phyloP scores from a whole-genome alignment of 768 basidiomycete genomes.

The Boletus vermiculosoides region DNA sequence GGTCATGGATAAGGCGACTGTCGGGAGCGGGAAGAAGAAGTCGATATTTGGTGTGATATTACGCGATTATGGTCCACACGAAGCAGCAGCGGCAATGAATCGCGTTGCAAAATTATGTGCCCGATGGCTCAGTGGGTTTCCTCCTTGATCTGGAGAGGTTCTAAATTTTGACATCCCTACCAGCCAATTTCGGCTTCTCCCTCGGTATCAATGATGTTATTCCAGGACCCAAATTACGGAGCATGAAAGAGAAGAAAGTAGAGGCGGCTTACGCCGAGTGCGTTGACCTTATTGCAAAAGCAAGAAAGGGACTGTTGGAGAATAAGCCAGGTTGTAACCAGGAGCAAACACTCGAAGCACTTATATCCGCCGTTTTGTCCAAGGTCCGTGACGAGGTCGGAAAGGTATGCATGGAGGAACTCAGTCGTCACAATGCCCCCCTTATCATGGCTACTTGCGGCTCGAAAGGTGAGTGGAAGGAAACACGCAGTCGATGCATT shows the following conservation, averaged over 20 bases:
- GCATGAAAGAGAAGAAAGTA: slow-evolving; percentile 82
- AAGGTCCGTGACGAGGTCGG: slow-evolving; percentile 96
- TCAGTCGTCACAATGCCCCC: slow-evolving; percentile 96
- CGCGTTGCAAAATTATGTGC: slow-evolving; percentile 94
- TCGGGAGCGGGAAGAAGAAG: slow-evolving; percentile 98
- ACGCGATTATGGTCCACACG: slow-evolving; percentile 93
- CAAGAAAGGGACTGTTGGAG: slow-evolving; percentile 88
- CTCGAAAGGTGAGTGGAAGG: slow-evolving; percentile 74
- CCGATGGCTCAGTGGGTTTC: slow-evolving; percentile 77
- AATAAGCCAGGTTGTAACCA: slow-evolving; percentile 98
- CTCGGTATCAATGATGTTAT: slow-evolving; percentile 99
- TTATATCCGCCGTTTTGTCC: slow-evolving; percentile 90
- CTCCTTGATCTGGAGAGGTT: background rate
- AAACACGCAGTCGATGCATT: background rate
- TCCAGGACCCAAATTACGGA: slow-evolving; percentile 80
- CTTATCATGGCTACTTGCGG: slow-evolving; percentile 99
- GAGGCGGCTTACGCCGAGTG: slow-evolving; percentile 88
- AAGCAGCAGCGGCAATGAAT: slow-evolving; percentile 95
- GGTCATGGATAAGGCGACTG: slow-evolving; percentile 97
- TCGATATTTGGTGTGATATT: slow-evolving; percentile 98
- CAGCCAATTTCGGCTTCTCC: slow-evolving; percentile 96
- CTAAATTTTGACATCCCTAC: slow-evolving; percentile 4
- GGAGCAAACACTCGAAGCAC: slow-evolving; percentile 95
- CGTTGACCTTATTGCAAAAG: slow-evolving; percentile 79
- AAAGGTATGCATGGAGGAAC: slow-evolving; percentile 95